These are phyloP conservation scores for Camellia oleifera DNA, from an alignment of 179 eudicot species.

Conservation along the genomic window DNA sequence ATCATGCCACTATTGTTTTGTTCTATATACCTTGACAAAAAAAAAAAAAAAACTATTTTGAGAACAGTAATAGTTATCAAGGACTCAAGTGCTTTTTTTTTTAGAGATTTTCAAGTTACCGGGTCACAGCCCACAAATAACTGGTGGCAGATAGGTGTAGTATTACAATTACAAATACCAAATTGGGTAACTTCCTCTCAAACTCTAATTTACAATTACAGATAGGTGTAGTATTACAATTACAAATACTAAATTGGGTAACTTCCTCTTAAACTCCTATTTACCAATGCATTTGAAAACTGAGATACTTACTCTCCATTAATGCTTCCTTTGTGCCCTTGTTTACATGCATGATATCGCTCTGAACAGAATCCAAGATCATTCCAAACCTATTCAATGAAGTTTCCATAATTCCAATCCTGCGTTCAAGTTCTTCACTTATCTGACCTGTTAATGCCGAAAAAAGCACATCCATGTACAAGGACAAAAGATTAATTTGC, in stretches of 20 bases:
- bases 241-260: not conserved
- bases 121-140: conserved; percentile 4
- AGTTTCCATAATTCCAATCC: conserved; percentile 64
- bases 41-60: not conserved
- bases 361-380: conserved; percentile 84
- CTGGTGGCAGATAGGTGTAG: not conserved
- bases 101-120: not conserved
- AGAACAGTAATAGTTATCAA: not conserved
- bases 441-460: conserved; percentile 52
- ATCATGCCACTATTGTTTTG: not conserved
- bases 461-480: not conserved
- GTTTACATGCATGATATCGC: conserved; percentile 84
- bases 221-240: too few species aligned
- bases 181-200: conserved; percentile 7
- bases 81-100: not conserved
- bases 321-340: conserved; percentile 82
- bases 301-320: conserved; percentile 60
- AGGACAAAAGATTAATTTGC: conserved; percentile 1
- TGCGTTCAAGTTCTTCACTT: conserved; percentile 77
- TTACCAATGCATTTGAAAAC: not conserved
- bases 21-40: not conserved
- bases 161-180: too few species aligned
- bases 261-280: not conserved
- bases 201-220: not conserved
- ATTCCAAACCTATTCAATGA: conserved; percentile 75